Conservation (phyloP, 176 grass and related monocot genomes). For the Carex myosuroides region DNA sequence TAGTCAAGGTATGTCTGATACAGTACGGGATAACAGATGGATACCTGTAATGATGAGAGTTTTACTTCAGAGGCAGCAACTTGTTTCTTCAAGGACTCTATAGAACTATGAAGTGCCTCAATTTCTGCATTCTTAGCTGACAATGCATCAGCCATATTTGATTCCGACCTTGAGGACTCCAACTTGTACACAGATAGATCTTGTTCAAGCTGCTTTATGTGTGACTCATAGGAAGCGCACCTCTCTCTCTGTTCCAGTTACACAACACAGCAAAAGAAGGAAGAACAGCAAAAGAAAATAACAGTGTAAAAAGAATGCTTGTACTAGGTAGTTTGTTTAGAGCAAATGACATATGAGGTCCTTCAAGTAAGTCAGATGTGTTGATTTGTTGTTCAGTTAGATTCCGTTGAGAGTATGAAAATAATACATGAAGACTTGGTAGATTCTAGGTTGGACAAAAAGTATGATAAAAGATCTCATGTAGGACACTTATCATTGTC, state of each 20-base stretch:
- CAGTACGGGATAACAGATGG: slow-evolving; percentile 17
- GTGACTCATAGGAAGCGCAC: slow-evolving; percentile 66
- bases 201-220: slow-evolving; percentile 80
- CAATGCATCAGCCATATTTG: slow-evolving; percentile 97
- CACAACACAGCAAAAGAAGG: slow-evolving; percentile 5
- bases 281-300: slow-evolving; percentile 15
- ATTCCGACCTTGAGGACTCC: slow-evolving; percentile 80
- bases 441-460: neutral
- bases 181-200: slow-evolving; percentile 67
- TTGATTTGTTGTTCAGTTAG: neutral
- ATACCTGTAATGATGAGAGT: slow-evolving; percentile 62
- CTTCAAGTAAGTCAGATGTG: neutral
- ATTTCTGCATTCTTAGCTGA: slow-evolving; percentile 90
- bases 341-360: slow-evolving; percentile 1
- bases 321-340: neutral
- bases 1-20: neutral
- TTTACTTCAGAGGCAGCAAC: slow-evolving; percentile 64
- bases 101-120: slow-evolving; percentile 62
- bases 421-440: neutral
- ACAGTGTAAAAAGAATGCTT: neutral
- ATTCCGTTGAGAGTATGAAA: neutral
- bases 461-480: neutral
- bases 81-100: slow-evolving; percentile 83
- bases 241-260: slow-evolving; percentile 62
- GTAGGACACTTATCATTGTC: neutral